These are phyloP conservation scores for Didymosphaeria variabile DNA, from an alignment of 2,329 filamentous ascomycete species.

Conservation along the genomic window DNA sequence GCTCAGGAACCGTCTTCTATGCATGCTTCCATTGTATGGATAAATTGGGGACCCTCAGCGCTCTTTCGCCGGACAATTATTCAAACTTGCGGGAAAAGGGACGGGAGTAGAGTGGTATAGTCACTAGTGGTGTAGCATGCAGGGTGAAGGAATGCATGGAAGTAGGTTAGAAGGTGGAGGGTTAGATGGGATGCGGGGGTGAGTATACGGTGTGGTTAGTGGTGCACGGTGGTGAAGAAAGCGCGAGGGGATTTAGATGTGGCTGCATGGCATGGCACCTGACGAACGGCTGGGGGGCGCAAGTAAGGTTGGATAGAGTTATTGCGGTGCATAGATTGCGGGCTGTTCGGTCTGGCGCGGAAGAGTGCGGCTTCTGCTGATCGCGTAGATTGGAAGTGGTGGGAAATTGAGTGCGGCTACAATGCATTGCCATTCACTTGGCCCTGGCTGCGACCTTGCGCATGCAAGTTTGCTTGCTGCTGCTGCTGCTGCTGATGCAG, in stretches of 20 bases:
- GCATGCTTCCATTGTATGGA: slow-evolving; percentile 19
- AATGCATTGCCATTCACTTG: slow-evolving; percentile 2
- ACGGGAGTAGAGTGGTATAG: slow-evolving; percentile 12
- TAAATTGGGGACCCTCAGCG: slow-evolving; percentile 12
- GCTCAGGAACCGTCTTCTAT: slow-evolving; percentile 34
- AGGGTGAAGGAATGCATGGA: slow-evolving; percentile 8
- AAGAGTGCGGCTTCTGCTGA: slow-evolving; percentile 9
- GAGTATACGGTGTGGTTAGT: not conserved
- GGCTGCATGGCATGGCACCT: slow-evolving; percentile 17
- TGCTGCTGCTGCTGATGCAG: slow-evolving; percentile 8
- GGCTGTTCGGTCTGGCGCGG: slow-evolving; percentile 15
- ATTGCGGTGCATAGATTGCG: slow-evolving; percentile 30
- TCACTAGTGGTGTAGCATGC: slow-evolving; percentile 6
- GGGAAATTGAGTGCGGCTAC: slow-evolving; percentile 16
- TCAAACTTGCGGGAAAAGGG: slow-evolving; percentile 31
- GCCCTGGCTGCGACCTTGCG: not conserved
- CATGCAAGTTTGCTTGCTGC: slow-evolving; percentile 11
- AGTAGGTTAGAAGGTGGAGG: slow-evolving; percentile 1
- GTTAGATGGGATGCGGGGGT: slow-evolving; percentile 8
- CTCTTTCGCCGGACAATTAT: slow-evolving; percentile 15
- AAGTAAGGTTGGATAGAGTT: slow-evolving; percentile 40
- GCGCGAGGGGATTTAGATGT: slow-evolving; percentile 3
- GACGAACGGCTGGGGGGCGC: slow-evolving; percentile 23
- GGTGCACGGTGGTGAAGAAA: not conserved
- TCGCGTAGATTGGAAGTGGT: slow-evolving; percentile 28